phyloP scores from a whole-genome alignment of 768 basidiomycete species.

The Fomitopsis pulvina region DNA sequence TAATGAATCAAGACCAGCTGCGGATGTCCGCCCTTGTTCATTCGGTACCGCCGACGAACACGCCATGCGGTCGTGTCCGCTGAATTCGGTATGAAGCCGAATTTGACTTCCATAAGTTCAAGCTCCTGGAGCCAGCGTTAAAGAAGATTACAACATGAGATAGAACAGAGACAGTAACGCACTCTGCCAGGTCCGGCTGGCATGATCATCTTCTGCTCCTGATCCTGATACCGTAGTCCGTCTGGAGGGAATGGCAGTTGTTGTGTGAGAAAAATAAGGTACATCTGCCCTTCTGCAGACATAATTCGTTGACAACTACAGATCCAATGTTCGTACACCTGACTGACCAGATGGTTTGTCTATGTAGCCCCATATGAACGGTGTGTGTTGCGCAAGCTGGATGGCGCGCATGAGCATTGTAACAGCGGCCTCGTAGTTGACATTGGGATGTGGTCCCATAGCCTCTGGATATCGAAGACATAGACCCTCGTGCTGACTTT shows the following conservation, averaged over 20 bases:
- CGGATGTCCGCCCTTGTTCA: conserved; percentile 66
- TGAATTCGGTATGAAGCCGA: conserved; percentile 66
- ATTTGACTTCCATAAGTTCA: conserved; percentile 68
- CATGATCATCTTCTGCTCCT: conserved; percentile 55
- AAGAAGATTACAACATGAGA: not conserved
- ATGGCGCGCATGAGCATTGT: conserved; percentile 57
- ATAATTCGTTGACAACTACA: not conserved
- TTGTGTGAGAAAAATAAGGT: conserved; percentile 58
- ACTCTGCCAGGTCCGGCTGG: conserved; percentile 48
- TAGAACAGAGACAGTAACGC: conserved; percentile 21
- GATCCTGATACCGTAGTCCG: conserved; percentile 71
- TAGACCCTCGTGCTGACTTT: conserved; percentile 37
- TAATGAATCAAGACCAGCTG: conserved; percentile 77
- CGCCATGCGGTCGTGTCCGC: conserved; percentile 61
- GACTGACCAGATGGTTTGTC: conserved; percentile 69
- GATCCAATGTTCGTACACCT: not conserved
- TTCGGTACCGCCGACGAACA: conserved; percentile 62
- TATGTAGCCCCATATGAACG: conserved; percentile 69
- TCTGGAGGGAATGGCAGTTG: conserved; percentile 63
- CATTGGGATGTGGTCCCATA: conserved; percentile 46
- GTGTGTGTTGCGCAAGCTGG: conserved; percentile 45
- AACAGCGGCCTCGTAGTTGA: conserved; percentile 52
- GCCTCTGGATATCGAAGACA: conserved; percentile 70
- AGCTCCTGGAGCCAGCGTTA: conserved; percentile 46
- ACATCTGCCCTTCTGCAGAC: conserved; percentile 52